Conservation (phyloP, 495 filamentous ascomycete genomes). For the Astrothelium subdiscretum region DNA sequence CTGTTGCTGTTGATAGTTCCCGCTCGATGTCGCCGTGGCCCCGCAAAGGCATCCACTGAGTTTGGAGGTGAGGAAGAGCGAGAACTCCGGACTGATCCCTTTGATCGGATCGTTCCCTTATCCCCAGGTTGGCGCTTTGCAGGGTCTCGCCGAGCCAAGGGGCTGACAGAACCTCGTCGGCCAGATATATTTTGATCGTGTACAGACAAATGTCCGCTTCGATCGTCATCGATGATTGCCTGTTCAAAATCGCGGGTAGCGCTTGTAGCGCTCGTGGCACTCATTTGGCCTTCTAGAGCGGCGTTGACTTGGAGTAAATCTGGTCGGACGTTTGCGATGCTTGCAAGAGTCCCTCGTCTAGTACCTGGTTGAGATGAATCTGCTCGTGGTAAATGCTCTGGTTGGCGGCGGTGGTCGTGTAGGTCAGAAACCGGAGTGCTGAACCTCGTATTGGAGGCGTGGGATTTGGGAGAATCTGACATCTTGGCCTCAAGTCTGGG, state of each 20-base stretch:
- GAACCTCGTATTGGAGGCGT: conserved; percentile 46
- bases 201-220: conserved; percentile 20
- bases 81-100: conserved; percentile 23
- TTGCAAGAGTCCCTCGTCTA: conserved; percentile 30
- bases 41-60: conserved; percentile 87
- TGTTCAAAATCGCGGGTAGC: conserved; percentile 68
- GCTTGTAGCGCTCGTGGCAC: too few species aligned
- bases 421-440: conserved; percentile 79
- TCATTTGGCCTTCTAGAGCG: conserved; percentile 37
- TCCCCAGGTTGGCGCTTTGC: conserved; percentile 32
- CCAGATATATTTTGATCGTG: conserved; percentile 16
- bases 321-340: conserved; percentile 23
- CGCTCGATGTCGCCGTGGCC: conserved; percentile 53
- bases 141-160: conserved; percentile 9
- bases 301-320: conserved; percentile 40
- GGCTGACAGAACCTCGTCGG: conserved; percentile 22
- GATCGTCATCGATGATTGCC: conserved; percentile 73
- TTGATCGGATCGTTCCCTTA: conserved; percentile 7
- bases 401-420: conserved; percentile 83
- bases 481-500: conserved; percentile 14
- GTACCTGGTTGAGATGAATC: conserved; percentile 33
- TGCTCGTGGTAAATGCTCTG: conserved; percentile 51
- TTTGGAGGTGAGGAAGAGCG: conserved; percentile 81
- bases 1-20: conserved; percentile 50
- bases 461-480: conserved; percentile 49